These are phyloP conservation scores for Septoria linicola DNA, from an alignment of 2,329 filamentous ascomycete species.

Conservation along the genomic window DNA sequence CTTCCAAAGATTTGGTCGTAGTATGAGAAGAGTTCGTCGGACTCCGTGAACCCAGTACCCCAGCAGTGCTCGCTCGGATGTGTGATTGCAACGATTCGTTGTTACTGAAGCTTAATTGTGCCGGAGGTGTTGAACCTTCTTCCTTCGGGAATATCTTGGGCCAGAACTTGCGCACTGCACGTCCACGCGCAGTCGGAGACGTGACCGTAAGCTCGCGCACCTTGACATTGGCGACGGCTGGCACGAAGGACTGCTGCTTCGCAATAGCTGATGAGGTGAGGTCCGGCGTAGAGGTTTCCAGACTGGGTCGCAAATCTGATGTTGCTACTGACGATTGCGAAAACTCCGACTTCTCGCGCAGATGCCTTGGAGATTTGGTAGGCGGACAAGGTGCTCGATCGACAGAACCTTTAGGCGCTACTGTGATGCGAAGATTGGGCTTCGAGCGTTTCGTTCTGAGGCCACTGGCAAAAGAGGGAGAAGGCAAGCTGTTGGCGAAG, in stretches of 20 bases:
- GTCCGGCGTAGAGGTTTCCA: constrained; percentile 5
- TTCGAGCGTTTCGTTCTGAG: constrained; percentile 11
- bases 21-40: not conserved
- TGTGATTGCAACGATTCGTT: not conserved
- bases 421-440: constrained; percentile 25
- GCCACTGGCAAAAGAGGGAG: not conserved
- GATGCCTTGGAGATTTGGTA: constrained; percentile 27
- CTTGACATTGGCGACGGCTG: constrained; percentile 8
- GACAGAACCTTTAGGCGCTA: constrained; percentile 9
- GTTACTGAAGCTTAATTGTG: not conserved
- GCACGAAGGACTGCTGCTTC: constrained; percentile 15
- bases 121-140: not conserved
- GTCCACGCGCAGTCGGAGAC: constrained; percentile 3
- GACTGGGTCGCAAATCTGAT: not conserved
- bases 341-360: constrained; percentile 2
- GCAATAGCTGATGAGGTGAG: constrained; percentile 6
- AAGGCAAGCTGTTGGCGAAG: not conserved
- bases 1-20: too few species aligned
- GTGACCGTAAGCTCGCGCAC: constrained; percentile 14
- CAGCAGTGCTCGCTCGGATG: constrained; percentile 7
- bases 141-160: constrained; percentile 6
- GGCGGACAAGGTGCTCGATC: constrained; percentile 23
- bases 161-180: constrained; percentile 2
- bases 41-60: not conserved
- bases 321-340: not conserved